Percentiles rank a stretch among this genome's conserved stretches.
Conservation (phyloP, 495 filamentous ascomycete genomes). For the Cetradonia linearis region DNA sequence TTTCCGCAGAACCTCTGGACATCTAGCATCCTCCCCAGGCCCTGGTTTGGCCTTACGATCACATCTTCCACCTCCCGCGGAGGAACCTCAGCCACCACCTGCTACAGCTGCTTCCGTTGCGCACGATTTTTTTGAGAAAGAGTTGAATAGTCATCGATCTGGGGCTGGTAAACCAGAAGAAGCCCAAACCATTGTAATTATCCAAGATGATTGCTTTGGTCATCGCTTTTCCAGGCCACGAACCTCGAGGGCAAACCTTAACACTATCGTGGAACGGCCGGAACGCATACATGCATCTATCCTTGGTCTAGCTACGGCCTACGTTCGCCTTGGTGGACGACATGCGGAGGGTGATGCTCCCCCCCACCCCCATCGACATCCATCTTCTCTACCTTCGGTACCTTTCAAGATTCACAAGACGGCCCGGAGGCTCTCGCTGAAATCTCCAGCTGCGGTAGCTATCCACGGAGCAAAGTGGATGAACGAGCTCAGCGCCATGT, state of each 20-base stretch:
- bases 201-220: constrained; percentile 90
- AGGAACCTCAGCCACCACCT: constrained; percentile 34
- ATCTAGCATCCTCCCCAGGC: constrained; percentile 33
- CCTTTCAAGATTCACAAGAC: constrained; percentile 79
- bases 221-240: constrained; percentile 81
- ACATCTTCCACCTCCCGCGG: constrained; percentile 23
- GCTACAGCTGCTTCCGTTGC: constrained; percentile 62
- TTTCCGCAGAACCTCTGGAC: constrained; percentile 40
- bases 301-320: constrained; percentile 74
- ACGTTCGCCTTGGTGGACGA: constrained; percentile 74
- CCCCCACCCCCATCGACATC: constrained; percentile 46
- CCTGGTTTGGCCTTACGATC: constrained; percentile 28
- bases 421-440: constrained; percentile 49
- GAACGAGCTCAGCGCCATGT: constrained; percentile 80
- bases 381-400: constrained; percentile 43
- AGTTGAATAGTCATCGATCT: constrained; percentile 51
- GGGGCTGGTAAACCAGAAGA: constrained; percentile 32
- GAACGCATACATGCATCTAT: constrained; percentile 82
- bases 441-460: constrained; percentile 60
- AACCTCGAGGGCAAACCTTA: constrained; percentile 52
- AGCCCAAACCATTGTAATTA: constrained; percentile 64
- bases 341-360: constrained; percentile 61
- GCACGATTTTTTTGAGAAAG: constrained; percentile 54
- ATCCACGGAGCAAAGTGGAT: constrained; percentile 86
- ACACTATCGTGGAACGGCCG: constrained; percentile 78